Evolutionary conservation across 2,329 filamentous ascomycete species (phyloP), one percentile per base, ranked within the genome.

Genomic region (Fusarium sp.): DNA sequence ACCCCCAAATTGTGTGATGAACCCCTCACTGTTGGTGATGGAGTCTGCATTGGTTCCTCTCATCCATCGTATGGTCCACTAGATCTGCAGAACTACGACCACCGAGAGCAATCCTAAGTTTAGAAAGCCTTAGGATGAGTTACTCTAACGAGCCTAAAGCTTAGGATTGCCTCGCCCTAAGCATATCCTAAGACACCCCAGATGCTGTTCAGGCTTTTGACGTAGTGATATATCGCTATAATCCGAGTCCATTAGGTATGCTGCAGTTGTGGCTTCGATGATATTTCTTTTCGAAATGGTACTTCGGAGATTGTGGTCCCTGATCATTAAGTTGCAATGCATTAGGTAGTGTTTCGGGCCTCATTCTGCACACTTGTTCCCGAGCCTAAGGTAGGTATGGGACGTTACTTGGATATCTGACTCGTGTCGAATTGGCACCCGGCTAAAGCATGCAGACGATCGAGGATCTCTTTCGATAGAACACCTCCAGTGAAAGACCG

Each of bases 261-360:
- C 33, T 33, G 33, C 33, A 33, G 33, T 13, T 33, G 33, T 33
- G 33, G 33, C 33, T 33, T 33, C 12, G 33, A 20, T 22, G 15
- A 39, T 22, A 28, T 31, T 65, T 8, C 36, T 38, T 17, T 49
- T 35, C 31, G n/a, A 17, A 31, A 51, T 12, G 54, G 18, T 22
- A 17, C 45, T 39, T 4, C 10, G 18, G 15, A 31, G 22, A 24
- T 28, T 15, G 45, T 41, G 55, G 49, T 57, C 44, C 55, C 62
- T 39, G 49, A 63, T 67, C 44, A 20, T 28, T 42, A 26, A 47
- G 44, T 39, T 15, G 39, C 4, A 47, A 33, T 61, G 65, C 65
- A 61, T 61, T 61, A 31, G 28, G 28, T 31, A 33, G 47, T 33
- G 35, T 60, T 67, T 61, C 63, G 35, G 41, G 63, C 63, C 63